These are phyloP conservation scores for Penicillium decumbens DNA, from an alignment of 2,329 filamentous ascomycete species.

Conservation along the genomic window DNA sequence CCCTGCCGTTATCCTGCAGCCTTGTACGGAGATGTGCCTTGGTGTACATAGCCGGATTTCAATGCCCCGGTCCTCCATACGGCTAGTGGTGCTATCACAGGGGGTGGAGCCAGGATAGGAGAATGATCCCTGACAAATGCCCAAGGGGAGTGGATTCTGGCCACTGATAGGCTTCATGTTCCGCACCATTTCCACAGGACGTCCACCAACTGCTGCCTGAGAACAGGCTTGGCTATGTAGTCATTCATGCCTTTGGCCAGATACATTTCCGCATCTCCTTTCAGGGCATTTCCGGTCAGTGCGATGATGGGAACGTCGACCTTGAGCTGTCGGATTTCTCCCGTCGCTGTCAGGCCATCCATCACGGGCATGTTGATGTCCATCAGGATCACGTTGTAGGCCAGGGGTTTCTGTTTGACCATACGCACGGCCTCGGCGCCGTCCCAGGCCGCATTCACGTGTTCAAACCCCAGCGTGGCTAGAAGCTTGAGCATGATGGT, in stretches of 20 bases:
- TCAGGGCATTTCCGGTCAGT: slow-evolving; percentile 54
- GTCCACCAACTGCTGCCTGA: slow-evolving; percentile 46
- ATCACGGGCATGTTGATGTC: slow-evolving; percentile 48
- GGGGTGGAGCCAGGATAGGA: background rate
- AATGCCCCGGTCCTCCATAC: background rate
- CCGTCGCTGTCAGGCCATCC: slow-evolving; percentile 45
- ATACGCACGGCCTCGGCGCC: slow-evolving; percentile 43
- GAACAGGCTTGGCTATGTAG: slow-evolving; percentile 54
- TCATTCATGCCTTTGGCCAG: slow-evolving; percentile 54
- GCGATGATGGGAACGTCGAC: slow-evolving; percentile 50
- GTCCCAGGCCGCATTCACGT: slow-evolving; percentile 43
- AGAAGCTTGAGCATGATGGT: slow-evolving; percentile 40
- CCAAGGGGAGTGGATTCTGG: background rate
- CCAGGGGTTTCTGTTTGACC: slow-evolving; percentile 40
- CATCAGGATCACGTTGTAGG: slow-evolving; percentile 46
- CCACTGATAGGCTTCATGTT: slow-evolving; percentile 7
- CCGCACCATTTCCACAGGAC: slow-evolving; percentile 41
- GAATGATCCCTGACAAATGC: background rate
- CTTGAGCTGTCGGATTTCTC: slow-evolving; percentile 39
- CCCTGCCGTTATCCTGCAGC: background rate
- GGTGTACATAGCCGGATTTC: background rate
- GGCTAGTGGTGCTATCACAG: background rate
- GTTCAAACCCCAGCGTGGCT: slow-evolving; percentile 39
- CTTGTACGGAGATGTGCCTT: background rate
- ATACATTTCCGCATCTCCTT: slow-evolving; percentile 53